Evolutionary conservation across 805 yeast genomes (phyloP), one percentile per base, ranked within the genome.

Genomic region (Candida pini): DNA sequence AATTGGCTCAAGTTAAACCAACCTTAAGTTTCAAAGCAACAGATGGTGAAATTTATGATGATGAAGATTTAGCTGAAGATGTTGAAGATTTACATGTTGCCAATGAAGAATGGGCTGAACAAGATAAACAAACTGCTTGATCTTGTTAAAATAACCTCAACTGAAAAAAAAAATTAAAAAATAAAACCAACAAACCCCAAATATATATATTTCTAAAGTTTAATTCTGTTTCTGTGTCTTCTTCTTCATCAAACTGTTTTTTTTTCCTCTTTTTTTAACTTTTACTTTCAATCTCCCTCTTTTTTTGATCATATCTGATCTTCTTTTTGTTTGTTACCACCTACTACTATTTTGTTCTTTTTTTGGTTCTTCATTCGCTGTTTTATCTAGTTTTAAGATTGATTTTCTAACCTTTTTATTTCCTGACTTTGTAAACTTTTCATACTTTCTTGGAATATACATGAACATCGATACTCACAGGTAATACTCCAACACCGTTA

Each of bases 1-100:
- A 83, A 54, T 66, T 78, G 38, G 90, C 94, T 49, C 85, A 73
- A 49, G 87, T 83, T 43, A 82, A 77, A 65, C 90, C 94, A 60
- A 76, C 90, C 45, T 71, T 83, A 57, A 74, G 84, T 30, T 76
- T 83, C 57, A 69, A 70, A 55, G 68, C 69, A 44, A 63, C 57
- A 24, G 60, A 53, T 30, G 63, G 53, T 34, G 62, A 56, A 29
- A 71, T 72, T 44, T 80, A 75, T 48, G 74, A 69, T 30, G 80
- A 76, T 39, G 75, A 71, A 41, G 81, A 73, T 34, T 66, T 55
- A 21, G 66, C 57, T 32, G 65, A 60, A 16, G 70, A 68, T 45
- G 76, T 63, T 40, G 71, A 71, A 43, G 50, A 65, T 38, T 62
- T 71, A 45, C 73, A 69, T 35, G 70, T 65, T 44, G 67, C 70